Evolutionary conservation across 257 asterid genomes (phyloP), one percentile per base, ranked within the genome.

Genomic region (Lycium barbarum): DNA sequence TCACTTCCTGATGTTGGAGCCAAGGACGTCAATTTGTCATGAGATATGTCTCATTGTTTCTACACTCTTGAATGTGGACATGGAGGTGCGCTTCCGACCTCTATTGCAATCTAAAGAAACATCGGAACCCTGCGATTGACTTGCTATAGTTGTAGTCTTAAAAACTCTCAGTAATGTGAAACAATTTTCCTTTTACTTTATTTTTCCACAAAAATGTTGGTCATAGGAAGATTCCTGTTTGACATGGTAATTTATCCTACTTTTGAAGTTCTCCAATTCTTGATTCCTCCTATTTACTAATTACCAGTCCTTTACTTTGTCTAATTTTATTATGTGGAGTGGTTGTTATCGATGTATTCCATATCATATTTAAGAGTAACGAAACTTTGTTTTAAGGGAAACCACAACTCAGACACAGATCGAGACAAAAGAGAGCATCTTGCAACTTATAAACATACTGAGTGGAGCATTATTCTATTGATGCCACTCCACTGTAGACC

Each of bases 1-100:
- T 95, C 57, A 83, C 89, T 55, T 90, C 94, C 79, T 93, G 86
- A 91, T 68, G 5, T 78, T 1, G 54, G 26, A 51, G 62, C 62
- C 62, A 51, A 22, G 17, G 62, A 43, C 54, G 10, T 61, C 81
- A 51, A 54, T 53, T 51, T 26, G 9, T 26, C 13, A 51, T 76
- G 61, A 76, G 12, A 47, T 12, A 61, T 0, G 2, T 22, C 20
- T 11, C 33, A 26, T 26, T 26, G 33, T 26, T 26, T 26, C 20
- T 74, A 20, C 61, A 74, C 55, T 22, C 80, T 6, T 76, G 9
- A 26, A 76, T 49, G 62, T 76, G 22, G 63, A 76, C 62, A 53
- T 8, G 49, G 63, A 76, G 81, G 82, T 53, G 62, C 22, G 62
- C 81, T 74, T 74, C 11, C n/a, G 33, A 26, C 33, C 0, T 26